Evolutionary conservation across 148 eudicot genomes (phyloP).

Genomic region (Euryodendron excelsum): DNA sequence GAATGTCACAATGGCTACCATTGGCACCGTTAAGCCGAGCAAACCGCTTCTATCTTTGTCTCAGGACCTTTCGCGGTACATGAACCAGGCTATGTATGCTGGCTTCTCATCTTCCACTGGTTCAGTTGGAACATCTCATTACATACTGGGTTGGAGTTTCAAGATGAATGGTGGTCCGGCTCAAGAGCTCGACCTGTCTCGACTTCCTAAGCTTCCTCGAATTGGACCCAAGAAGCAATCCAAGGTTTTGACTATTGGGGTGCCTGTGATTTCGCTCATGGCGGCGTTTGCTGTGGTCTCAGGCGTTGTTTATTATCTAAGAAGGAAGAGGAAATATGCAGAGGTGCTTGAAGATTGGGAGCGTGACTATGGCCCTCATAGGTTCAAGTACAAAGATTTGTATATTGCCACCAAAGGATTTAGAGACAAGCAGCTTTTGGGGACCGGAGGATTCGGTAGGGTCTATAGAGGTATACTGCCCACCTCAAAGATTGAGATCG

Average conservation of each 20-base stretch:
- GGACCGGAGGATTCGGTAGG: conserved; percentile 34
- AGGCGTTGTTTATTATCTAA: conserved; percentile 7
- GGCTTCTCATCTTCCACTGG: conserved; percentile 39
- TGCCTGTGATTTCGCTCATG: conserved; percentile 5
- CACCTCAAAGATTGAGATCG: conserved; percentile 20
- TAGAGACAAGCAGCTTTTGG: conserved; percentile 36
- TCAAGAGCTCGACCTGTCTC: conserved; percentile 18
- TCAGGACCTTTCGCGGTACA: conserved; percentile 29
- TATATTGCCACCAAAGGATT: conserved; percentile 55
- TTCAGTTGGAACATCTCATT: conserved; percentile 19
- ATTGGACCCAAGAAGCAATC: conserved; percentile 17
- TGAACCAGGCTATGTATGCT: conserved; percentile 31
- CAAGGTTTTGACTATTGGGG: conserved; percentile 12
- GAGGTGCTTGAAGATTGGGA: conserved; percentile 58
- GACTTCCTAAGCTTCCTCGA: conserved; percentile 32
- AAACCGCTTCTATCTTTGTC: conserved; percentile 29
- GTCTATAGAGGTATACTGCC: conserved; percentile 26
- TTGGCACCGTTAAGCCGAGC: conserved; percentile 29
- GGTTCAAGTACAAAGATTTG: conserved; percentile 46
- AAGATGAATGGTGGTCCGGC: conserved; percentile 21
- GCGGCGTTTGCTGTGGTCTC: background rate
- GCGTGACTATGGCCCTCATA: conserved; percentile 40
- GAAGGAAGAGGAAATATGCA: conserved; percentile 45
- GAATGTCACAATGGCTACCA: conserved; percentile 42
- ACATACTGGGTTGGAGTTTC: conserved; percentile 33